A percentile compares a stretch with the other conserved stretches of the same genome.
Conservation (phyloP, 371 early-diverging fungal genomes). For the Zychaea mexicana region DNA sequence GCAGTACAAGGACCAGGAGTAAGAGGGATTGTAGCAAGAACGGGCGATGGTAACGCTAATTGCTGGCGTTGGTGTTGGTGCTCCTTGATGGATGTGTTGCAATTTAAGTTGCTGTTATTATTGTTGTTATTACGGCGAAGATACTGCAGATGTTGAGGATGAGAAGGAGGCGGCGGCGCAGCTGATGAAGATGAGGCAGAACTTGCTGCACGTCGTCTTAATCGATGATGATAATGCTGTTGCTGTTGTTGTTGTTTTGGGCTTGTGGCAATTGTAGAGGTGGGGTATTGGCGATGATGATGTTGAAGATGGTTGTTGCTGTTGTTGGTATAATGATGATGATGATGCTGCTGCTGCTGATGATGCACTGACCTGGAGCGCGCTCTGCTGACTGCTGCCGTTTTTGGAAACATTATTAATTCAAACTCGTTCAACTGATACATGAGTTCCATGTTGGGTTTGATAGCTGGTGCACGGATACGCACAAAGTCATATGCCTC, state of each 20-base stretch:
- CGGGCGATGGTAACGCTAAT: too few relatives aligned
- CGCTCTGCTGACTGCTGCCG: neutral
- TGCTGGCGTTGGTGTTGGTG: too few relatives aligned
- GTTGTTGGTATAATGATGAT: neutral
- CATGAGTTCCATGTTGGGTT: constrained; percentile 35
- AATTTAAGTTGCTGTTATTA: neutral
- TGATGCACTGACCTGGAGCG: neutral
- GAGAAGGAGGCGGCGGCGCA: neutral
- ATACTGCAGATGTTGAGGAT: neutral
- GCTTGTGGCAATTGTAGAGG: neutral
- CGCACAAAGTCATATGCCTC: constrained; percentile 28
- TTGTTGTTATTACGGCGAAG: neutral
- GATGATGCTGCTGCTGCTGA: neutral
- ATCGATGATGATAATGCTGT: neutral
- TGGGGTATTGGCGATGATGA: neutral
- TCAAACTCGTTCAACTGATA: constrained; percentile 40
- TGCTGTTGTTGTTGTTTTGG: neutral
- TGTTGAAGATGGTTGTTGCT: neutral
- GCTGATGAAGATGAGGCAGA: neutral
- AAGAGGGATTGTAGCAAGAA: neutral
- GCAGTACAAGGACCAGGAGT: neutral
- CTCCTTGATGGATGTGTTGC: too few relatives aligned
- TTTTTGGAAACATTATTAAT: constrained; percentile 2
- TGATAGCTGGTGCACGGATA: constrained; percentile 28
- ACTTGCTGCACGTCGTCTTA: constrained; percentile 3